A percentile compares a stretch with the other conserved stretches of the same genome.
phyloP scores from a whole-genome alignment of 306 rosid genomes.

The Sindora glabra region DNA sequence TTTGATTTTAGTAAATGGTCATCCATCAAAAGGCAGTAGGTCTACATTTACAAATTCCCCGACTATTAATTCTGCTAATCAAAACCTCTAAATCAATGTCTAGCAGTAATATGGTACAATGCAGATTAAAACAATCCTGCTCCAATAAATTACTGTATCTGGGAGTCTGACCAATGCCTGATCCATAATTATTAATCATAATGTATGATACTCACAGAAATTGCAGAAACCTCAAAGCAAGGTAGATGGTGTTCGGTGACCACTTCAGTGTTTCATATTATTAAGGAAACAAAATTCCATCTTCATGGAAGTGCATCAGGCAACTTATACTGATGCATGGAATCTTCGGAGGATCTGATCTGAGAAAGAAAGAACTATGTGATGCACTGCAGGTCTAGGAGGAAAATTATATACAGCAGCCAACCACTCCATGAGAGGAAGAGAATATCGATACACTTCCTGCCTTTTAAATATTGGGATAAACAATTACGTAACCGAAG shows the following conservation, averaged over 20 bases:
- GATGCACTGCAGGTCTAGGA: slow-evolving; percentile 24
- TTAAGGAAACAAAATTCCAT: slow-evolving; percentile 29
- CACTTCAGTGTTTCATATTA: slow-evolving; percentile 22
- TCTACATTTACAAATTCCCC: slow-evolving; percentile 31
- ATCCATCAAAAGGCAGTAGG: too few relatives aligned
- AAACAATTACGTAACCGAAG: slow-evolving; percentile 64
- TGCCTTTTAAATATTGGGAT: slow-evolving; percentile 19
- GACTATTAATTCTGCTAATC: slow-evolving; percentile 14
- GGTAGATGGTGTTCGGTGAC: slow-evolving; percentile 5
- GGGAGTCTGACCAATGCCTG: slow-evolving; percentile 39
- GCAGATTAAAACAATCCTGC: slow-evolving; percentile 33
- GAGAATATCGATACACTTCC: too few relatives aligned
- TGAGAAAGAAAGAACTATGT: background rate
- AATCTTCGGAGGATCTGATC: slow-evolving; percentile 27
- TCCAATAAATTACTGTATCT: slow-evolving; percentile 30
- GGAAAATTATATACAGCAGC: slow-evolving; percentile 39
- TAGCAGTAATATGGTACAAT: slow-evolving; percentile 45
- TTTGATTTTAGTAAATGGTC: too few relatives aligned
- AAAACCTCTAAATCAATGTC: slow-evolving; percentile 35
- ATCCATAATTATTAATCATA: slow-evolving; percentile 26
- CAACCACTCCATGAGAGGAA: slow-evolving; percentile 5
- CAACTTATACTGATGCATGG: slow-evolving; percentile 19
- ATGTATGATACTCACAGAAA: slow-evolving; percentile 20
- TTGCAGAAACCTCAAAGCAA: too few relatives aligned
- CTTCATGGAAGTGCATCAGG: slow-evolving; percentile 21